A percentile compares a stretch with the other conserved stretches of the same genome.
Conservation (phyloP, 495 filamentous ascomycete genomes). For the Geoglossum glabrum region DNA sequence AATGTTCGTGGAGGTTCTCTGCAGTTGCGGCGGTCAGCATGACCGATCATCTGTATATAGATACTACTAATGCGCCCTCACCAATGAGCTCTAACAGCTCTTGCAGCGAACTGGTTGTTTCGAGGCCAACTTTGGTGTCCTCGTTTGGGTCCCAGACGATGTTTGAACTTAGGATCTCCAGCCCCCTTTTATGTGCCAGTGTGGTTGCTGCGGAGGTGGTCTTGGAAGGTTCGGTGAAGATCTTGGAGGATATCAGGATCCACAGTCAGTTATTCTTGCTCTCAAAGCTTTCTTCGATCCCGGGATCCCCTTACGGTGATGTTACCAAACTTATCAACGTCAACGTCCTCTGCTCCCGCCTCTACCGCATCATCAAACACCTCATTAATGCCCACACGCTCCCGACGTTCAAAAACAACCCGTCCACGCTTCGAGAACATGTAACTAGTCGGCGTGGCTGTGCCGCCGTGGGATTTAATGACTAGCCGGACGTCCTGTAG, state of each 20-base stretch:
- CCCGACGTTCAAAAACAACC: slow-evolving; percentile 43
- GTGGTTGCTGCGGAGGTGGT: slow-evolving; percentile 44
- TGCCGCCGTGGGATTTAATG: slow-evolving; percentile 50
- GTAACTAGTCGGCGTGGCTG: slow-evolving; percentile 51
- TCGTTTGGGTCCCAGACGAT: slow-evolving; percentile 74
- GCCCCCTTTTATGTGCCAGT: slow-evolving; percentile 32
- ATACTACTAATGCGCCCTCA: slow-evolving; percentile 21
- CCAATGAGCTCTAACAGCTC: slow-evolving; percentile 31
- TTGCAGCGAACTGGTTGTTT: slow-evolving; percentile 23
- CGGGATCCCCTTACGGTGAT: slow-evolving; percentile 24
- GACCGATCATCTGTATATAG: background rate
- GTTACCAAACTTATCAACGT: slow-evolving; percentile 45
- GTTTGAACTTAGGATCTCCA: slow-evolving; percentile 48
- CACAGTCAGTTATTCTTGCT: background rate
- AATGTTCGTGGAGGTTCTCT: slow-evolving; percentile 30
- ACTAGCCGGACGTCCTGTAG: slow-evolving; percentile 47
- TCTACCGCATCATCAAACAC: slow-evolving; percentile 73
- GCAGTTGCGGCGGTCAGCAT: background rate
- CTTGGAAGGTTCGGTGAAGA: slow-evolving; percentile 53
- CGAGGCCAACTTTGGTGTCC: slow-evolving; percentile 46
- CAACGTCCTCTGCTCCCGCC: slow-evolving; percentile 63
- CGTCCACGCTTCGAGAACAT: slow-evolving; percentile 65
- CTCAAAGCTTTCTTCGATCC: background rate
- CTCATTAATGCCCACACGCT: slow-evolving; percentile 43
- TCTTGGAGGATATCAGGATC: background rate